phyloP scores from a whole-genome alignment of 108 stramenopile species.

The Aurantiochytrium sp. region DNA sequence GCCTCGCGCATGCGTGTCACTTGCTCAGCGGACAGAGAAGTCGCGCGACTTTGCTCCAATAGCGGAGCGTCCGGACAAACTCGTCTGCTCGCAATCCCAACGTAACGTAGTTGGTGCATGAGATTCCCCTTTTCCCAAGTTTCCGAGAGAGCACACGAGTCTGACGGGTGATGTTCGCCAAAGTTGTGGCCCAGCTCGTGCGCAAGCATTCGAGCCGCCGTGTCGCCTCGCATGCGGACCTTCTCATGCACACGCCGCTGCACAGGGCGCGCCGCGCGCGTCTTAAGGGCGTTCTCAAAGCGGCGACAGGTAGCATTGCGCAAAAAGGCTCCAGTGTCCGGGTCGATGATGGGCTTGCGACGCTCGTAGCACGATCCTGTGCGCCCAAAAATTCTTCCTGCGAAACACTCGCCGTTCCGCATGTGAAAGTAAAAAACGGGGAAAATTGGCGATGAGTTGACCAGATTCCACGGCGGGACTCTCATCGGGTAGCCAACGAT shows the following conservation, averaged over 20 bases:
- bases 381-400: not conserved
- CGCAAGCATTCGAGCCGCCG: not conserved
- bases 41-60: not conserved
- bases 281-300: not conserved
- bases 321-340: not conserved
- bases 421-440: not conserved
- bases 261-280: not conserved
- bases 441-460: not conserved
- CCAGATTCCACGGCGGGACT: not conserved
- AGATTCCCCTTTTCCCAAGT: not conserved
- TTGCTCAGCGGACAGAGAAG: not conserved
- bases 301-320: not conserved
- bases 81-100: not conserved
- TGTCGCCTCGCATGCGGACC: not conserved
- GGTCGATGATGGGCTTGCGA: not conserved
- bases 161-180: not conserved
- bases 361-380: not conserved
- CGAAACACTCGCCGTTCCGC: not conserved
- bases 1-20: not conserved
- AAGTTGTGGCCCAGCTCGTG: not conserved
- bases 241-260: not conserved
- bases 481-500: not conserved
- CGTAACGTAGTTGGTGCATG: not conserved
- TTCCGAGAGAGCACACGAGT: not conserved
- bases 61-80: not conserved